phyloP scores from a whole-genome alignment of 2,329 filamentous ascomycete genomes.

The Botrytis aclada region DNA sequence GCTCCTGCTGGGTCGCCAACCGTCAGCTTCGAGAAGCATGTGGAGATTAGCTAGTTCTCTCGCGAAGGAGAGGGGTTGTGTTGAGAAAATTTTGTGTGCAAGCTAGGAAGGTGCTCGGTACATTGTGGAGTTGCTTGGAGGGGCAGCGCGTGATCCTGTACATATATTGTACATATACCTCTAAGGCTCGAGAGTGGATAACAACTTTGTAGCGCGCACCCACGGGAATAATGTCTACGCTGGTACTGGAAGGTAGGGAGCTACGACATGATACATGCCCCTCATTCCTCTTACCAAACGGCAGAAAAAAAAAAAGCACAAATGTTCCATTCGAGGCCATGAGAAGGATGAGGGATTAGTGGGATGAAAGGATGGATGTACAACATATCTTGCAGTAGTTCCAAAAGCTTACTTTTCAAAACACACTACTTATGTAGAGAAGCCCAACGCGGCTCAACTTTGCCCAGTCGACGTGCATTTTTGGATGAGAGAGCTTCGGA shows the following conservation, averaged over 20 bases:
- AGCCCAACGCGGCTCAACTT: slow-evolving; percentile 9
- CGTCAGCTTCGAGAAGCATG: neutral
- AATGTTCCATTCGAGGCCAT: neutral
- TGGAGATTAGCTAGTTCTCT: neutral
- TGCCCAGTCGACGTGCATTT: neutral
- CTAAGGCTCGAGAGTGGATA: neutral
- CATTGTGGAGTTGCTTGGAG: neutral
- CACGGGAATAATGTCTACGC: neutral
- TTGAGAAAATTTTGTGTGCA: neutral
- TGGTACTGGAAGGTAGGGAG: neutral
- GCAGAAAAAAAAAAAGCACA: neutral
- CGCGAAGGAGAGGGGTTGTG: neutral
- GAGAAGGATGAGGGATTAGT: neutral
- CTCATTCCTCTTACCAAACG: neutral
- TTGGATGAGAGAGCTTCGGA: neutral
- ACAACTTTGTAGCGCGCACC: neutral
- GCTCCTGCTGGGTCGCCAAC: neutral
- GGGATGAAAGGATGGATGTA: neutral
- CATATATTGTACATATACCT: slow-evolving; percentile 4
- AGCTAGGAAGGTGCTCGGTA: neutral
- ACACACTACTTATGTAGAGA: slow-evolving; percentile 4
- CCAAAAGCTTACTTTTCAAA: neutral
- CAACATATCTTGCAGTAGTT: slow-evolving; percentile 8
- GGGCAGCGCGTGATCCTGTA: neutral
- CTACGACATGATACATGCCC: slow-evolving; percentile 1